Percentiles rank a stretch among this genome's conserved stretches.
These are phyloP conservation scores for Saposhnikovia divaricata DNA, from an alignment of 129 eudicot genomes.

Conservation along the genomic window DNA sequence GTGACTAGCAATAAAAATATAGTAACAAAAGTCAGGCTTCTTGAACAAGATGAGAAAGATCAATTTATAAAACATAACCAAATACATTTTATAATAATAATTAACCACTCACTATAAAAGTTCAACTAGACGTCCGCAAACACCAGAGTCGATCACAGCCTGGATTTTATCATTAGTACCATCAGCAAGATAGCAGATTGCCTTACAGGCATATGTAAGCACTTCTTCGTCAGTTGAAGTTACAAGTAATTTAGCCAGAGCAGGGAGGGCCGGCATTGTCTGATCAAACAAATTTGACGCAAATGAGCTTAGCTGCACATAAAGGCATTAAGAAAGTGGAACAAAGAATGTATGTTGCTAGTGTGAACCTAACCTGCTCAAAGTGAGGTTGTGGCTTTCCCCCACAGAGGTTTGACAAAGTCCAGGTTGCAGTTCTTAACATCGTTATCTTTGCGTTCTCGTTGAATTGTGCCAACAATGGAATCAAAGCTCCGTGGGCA, in stretches of 20 bases:
- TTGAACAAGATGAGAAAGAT: background rate
- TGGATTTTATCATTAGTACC: conserved; percentile 16
- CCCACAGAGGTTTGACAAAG: conserved; percentile 9
- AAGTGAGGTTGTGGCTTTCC: conserved; percentile 10
- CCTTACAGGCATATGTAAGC: conserved; percentile 1
- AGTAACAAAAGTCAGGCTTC: background rate
- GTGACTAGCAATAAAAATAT: conserved; percentile 21
- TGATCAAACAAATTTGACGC: background rate
- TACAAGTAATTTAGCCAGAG: background rate
- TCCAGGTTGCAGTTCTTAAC: conserved; percentile 12
- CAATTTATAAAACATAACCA: background rate
- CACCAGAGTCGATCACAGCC: conserved; percentile 15
- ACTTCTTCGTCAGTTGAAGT: conserved; percentile 4
- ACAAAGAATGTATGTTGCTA: background rate
- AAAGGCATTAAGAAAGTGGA: background rate
- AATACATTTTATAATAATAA: background rate
- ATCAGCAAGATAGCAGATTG: conserved; percentile 10
- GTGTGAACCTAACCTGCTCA: conserved; percentile 8
- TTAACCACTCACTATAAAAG: conserved; percentile 8
- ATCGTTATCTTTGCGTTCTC: conserved; percentile 1
- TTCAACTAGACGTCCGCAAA: conserved; percentile 10
- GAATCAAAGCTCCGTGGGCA: conserved; percentile 4
- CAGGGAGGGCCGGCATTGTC: conserved; percentile 7
- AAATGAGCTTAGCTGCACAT: background rate
- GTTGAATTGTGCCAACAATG: conserved; percentile 6